These are phyloP conservation scores for Haplosporangium sp. DNA, from an alignment of 371 early-diverging fungal genomes.

Conservation along the genomic window DNA sequence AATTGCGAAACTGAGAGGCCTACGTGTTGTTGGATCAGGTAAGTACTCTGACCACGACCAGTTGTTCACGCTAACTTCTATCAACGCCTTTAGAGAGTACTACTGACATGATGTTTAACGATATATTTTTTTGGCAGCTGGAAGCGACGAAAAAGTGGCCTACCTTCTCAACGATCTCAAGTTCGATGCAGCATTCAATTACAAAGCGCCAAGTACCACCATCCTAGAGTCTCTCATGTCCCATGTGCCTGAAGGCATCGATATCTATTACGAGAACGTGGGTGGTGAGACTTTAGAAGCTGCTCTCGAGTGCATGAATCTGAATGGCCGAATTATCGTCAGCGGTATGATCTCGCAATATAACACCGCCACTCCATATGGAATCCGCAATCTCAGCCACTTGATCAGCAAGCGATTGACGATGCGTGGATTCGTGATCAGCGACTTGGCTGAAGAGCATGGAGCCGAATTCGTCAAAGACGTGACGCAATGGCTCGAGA, in stretches of 20 bases:
- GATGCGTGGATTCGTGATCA: constrained; percentile 67
- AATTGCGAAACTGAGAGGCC: constrained; percentile 64
- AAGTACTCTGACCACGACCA: neutral
- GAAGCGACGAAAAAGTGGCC: constrained; percentile 73
- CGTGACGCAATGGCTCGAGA: constrained; percentile 55
- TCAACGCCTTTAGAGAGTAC: no score
- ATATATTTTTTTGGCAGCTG: constrained; percentile 51
- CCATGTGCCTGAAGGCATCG: constrained; percentile 68
- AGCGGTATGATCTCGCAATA: constrained; percentile 76
- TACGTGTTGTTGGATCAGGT: constrained; percentile 66
- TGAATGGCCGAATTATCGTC: constrained; percentile 60
- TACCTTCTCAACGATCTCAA: constrained; percentile 63
- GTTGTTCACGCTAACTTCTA: neutral
- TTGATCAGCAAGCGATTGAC: constrained; percentile 60
- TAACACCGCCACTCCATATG: constrained; percentile 59
- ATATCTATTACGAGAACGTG: constrained; percentile 76
- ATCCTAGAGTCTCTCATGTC: constrained; percentile 53
- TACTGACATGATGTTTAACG: no score
- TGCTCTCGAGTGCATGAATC: constrained; percentile 59
- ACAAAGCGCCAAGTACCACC: constrained; percentile 62
- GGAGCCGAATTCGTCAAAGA: constrained; percentile 56
- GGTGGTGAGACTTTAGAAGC: constrained; percentile 76
- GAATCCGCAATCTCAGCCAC: constrained; percentile 57
- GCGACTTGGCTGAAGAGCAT: constrained; percentile 49
- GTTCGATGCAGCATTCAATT: constrained; percentile 79